These are phyloP conservation scores for Podaxis sp. DNA, from an alignment of 768 basidiomycete genomes.

Conservation along the genomic window DNA sequence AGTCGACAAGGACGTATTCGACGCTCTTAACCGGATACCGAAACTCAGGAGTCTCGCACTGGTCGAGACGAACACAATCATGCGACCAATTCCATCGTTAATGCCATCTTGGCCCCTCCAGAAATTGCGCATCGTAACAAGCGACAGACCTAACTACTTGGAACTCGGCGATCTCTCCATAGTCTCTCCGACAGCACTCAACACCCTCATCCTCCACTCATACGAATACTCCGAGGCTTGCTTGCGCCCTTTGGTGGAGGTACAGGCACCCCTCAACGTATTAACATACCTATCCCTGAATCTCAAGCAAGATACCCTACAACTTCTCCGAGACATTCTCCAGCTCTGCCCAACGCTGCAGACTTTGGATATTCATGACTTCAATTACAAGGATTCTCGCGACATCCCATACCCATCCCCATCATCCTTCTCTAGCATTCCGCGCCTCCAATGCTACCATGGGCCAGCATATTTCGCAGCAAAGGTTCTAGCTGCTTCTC, in stretches of 20 bases:
- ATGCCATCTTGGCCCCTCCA: constrained; percentile 3
- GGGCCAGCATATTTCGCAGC: constrained; percentile 9
- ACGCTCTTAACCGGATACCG: constrained; percentile 5
- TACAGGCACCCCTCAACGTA: background rate
- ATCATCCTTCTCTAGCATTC: constrained; percentile 5
- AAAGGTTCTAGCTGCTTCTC: background rate
- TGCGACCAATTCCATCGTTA: background rate
- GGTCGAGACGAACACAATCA: constrained; percentile 9
- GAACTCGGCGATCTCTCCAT: background rate
- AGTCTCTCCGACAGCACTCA: constrained; percentile 1
- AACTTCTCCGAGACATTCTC: constrained; percentile 7
- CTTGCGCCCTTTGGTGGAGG: background rate
- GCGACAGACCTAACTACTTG: background rate
- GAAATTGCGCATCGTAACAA: constrained; percentile 6
- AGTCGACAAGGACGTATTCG: constrained; percentile 9
- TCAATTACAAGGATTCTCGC: constrained; percentile 7
- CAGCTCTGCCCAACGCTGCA: constrained; percentile 7
- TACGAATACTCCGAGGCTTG: constrained; percentile 12
- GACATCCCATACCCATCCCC: constrained; percentile 10
- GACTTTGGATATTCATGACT: constrained; percentile 4
- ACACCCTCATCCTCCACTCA: constrained; percentile 6
- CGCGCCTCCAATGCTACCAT: constrained; percentile 2
- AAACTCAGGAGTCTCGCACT: constrained; percentile 4
- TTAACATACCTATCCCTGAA: constrained; percentile 9
- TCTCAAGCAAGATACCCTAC: background rate